Evolutionary conservation across 23 red algal genomes (phyloP).

Genomic region (Pyropia haitanensis): DNA sequence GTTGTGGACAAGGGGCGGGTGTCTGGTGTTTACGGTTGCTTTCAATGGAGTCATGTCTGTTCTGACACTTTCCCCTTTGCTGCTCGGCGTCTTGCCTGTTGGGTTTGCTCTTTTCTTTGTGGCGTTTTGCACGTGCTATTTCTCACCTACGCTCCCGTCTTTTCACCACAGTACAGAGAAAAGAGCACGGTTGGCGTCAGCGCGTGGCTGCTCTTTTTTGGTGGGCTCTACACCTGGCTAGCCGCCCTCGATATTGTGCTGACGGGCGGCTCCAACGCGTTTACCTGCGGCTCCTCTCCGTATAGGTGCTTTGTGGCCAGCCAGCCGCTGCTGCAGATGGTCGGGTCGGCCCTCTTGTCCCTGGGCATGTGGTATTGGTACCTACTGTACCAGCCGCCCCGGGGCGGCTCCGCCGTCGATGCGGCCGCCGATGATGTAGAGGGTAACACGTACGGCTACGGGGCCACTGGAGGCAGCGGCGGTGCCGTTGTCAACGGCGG

Average conservation of each 20-base stretch:
- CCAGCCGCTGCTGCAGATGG: slow-evolving; percentile 62
- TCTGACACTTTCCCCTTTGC: too few relatives aligned
- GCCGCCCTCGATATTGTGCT: slow-evolving; percentile 59
- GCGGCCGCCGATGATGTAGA: slow-evolving; percentile 2
- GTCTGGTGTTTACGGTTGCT: too few relatives aligned
- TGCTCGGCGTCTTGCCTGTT: too few relatives aligned
- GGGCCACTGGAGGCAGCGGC: neutral
- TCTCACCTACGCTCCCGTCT: too few relatives aligned
- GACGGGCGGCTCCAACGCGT: slow-evolving; percentile 2
- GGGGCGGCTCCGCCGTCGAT: neutral
- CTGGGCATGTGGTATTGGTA: slow-evolving; percentile 76
- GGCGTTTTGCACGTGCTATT: too few relatives aligned
- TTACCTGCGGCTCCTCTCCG: slow-evolving; percentile 5
- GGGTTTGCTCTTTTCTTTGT: too few relatives aligned
- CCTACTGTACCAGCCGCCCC: slow-evolving; percentile 24
- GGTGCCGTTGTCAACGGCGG: too few relatives aligned
- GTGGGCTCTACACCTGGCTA: slow-evolving; percentile 68
- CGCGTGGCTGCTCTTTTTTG: slow-evolving; percentile 68
- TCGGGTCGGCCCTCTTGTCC: slow-evolving; percentile 33
- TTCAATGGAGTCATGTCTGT: neutral
- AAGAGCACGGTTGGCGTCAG: slow-evolving; percentile 33
- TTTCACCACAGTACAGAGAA: too few relatives aligned
- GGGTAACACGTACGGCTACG: neutral
- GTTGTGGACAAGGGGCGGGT: too few relatives aligned
- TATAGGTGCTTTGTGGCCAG: slow-evolving; percentile 47